Conservation (phyloP, 2,329 filamentous ascomycete genomes). For the Podosphaera leucotricha region DNA sequence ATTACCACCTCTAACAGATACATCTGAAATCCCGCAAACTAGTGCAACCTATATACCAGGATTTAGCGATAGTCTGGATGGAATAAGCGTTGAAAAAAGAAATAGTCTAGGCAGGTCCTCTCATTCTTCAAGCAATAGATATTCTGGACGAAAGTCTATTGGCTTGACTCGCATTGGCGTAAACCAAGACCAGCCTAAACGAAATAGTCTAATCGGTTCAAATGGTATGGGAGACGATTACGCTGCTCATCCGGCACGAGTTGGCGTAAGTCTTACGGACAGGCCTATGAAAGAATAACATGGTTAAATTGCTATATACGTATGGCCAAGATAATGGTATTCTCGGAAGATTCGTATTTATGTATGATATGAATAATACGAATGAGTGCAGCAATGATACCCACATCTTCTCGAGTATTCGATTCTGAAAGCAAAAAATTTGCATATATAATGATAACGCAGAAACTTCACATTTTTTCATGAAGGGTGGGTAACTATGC, state of each 20-base stretch:
- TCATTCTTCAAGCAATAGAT: conserved; percentile 24
- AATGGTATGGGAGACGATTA: conserved; percentile 16
- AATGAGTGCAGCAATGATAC: background rate
- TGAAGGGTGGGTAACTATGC: background rate
- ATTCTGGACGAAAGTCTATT: conserved; percentile 17
- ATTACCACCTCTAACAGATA: conserved; percentile 10
- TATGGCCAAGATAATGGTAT: background rate
- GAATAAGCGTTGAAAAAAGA: conserved; percentile 29
- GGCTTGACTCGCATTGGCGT: conserved; percentile 17
- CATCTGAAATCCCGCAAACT: conserved; percentile 4
- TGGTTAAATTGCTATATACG: background rate
- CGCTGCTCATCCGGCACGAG: conserved; percentile 15
- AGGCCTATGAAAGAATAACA: conserved; percentile 53
- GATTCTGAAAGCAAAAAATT: too few species aligned
- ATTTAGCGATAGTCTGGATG: conserved; percentile 8
- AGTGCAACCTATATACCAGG: conserved; percentile 15
- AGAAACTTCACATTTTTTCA: background rate
- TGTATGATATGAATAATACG: background rate
- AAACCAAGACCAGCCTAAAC: conserved; percentile 11
- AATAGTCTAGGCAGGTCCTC: conserved; percentile 36
- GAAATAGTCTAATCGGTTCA: conserved; percentile 13
- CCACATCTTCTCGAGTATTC: background rate
- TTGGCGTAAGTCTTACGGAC: conserved; percentile 46
- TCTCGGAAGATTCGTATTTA: background rate
- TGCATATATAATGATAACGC: background rate